Conservation (phyloP, 2,329 filamentous ascomycete genomes). For the Capronia americana region DNA sequence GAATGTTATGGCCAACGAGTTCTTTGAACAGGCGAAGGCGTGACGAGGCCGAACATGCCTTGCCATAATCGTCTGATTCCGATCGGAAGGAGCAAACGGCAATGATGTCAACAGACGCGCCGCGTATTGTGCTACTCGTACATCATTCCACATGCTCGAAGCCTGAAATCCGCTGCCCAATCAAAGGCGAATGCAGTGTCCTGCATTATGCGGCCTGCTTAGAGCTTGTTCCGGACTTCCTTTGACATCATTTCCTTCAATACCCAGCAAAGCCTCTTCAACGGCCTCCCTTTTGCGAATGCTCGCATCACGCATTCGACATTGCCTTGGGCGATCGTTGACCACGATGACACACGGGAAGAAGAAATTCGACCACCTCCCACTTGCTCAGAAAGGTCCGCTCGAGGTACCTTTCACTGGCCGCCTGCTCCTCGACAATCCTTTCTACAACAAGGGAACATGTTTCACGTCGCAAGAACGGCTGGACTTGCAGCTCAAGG, state of each 20-base stretch:
- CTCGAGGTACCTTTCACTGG: constrained; percentile 48
- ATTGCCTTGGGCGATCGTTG: neutral
- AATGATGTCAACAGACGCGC: neutral
- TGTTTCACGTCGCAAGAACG: constrained; percentile 76
- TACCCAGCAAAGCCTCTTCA: neutral
- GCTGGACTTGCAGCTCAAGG: constrained; percentile 70
- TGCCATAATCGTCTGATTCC: neutral
- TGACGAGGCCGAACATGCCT: neutral
- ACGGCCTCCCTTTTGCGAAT: neutral
- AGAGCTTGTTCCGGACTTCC: constrained; percentile 13
- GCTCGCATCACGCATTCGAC: neutral
- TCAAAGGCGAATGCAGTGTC: constrained; percentile 6
- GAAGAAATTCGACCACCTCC: constrained; percentile 43
- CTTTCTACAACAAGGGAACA: constrained; percentile 83
- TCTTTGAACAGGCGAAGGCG: constrained; percentile 7
- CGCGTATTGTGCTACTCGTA: neutral
- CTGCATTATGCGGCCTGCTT: constrained; percentile 19
- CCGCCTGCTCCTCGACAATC: constrained; percentile 65
- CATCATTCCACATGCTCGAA: neutral
- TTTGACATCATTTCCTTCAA: constrained; percentile 8
- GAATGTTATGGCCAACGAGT: constrained; percentile 31
- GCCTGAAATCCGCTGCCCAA: constrained; percentile 3
- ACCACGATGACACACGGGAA: neutral
- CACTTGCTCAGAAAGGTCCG: constrained; percentile 42
- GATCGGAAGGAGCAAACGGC: neutral